These are phyloP conservation scores for Hypoxylon rickii DNA, from an alignment of 495 filamentous ascomycete genomes.

Conservation along the genomic window DNA sequence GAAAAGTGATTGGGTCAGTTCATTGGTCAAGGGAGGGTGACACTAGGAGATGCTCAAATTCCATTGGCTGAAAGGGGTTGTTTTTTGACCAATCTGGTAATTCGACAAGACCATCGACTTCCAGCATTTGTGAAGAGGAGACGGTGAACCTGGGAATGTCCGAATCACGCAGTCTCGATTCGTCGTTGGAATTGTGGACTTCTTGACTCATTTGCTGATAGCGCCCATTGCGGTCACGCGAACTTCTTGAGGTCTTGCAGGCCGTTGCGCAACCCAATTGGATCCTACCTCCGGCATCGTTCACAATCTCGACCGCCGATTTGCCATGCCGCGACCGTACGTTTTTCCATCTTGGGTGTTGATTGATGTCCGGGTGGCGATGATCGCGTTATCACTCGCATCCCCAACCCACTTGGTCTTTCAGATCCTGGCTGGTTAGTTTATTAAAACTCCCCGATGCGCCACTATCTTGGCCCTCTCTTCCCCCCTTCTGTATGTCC, in stretches of 20 bases:
- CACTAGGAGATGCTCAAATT: conserved; percentile 1
- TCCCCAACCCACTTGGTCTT: not conserved
- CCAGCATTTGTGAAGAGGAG: not conserved
- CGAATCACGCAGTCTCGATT: conserved; percentile 9
- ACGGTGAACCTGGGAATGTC: conserved; percentile 5
- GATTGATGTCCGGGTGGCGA: conserved; percentile 11
- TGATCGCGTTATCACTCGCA: not conserved
- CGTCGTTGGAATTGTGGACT: conserved; percentile 9
- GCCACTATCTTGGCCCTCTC: not conserved
- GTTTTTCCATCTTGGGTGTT: conserved; percentile 1
- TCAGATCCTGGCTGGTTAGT: not conserved
- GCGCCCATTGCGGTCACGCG: conserved; percentile 19
- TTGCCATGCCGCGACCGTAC: conserved; percentile 9
- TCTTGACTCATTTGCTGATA: not conserved
- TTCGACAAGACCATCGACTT: not conserved
- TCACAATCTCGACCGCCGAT: conserved; percentile 25
- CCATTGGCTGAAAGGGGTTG: conserved; percentile 11
- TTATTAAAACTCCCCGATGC: conserved; percentile 12
- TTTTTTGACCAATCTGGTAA: conserved; percentile 27
- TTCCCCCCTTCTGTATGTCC: conserved; percentile 8
- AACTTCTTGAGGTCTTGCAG: not conserved
- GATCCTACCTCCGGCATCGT: conserved; percentile 10
- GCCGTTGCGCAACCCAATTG: conserved; percentile 15
- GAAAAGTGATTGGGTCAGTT: conserved; percentile 4
- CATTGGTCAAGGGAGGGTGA: not conserved